phyloP scores from a whole-genome alignment of 169 alveolate species.

The Plasmodium fragile region DNA sequence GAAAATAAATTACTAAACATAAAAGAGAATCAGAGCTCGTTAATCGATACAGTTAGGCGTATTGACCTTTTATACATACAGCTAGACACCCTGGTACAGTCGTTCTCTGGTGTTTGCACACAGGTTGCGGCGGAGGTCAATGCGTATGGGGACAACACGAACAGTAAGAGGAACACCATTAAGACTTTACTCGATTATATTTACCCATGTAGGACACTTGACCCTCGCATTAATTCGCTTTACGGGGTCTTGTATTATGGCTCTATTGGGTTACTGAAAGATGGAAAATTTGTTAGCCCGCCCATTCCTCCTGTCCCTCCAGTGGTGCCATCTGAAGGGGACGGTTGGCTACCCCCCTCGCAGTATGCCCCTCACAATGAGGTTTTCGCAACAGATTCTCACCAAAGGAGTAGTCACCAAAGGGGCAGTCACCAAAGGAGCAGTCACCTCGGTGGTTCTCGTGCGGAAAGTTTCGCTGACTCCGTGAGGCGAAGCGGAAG shows the following conservation, averaged over 20 bases:
- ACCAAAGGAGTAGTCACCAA: not conserved
- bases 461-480: not conserved
- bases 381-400: not conserved
- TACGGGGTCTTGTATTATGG: conserved; percentile 87
- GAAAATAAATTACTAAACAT: conserved; percentile 84
- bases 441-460: not conserved
- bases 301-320: conserved; percentile 76
- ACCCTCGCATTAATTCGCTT: conserved; percentile 86
- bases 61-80: conserved; percentile 89
- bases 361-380: not conserved
- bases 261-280: conserved; percentile 60
- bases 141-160: conserved; percentile 14
- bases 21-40: conserved; percentile 85
- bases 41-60: conserved; percentile 88
- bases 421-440: not conserved
- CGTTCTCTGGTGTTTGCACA: conserved; percentile 91
- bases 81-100: conserved; percentile 89
- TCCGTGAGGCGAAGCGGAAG: not conserved
- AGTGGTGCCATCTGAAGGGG: conserved; percentile 53
- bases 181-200: conserved; percentile 87
- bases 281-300: conserved; percentile 47
- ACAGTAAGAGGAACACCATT: conserved; percentile 79
- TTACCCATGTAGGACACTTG: conserved; percentile 90
- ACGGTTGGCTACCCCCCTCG: conserved; percentile 72
- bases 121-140: conserved; percentile 82